Evolutionary conservation across 2,329 filamentous ascomycete species (phyloP), one percentile per base, ranked within the genome.

Genomic region (Scolecobasidium constrictum): DNA sequence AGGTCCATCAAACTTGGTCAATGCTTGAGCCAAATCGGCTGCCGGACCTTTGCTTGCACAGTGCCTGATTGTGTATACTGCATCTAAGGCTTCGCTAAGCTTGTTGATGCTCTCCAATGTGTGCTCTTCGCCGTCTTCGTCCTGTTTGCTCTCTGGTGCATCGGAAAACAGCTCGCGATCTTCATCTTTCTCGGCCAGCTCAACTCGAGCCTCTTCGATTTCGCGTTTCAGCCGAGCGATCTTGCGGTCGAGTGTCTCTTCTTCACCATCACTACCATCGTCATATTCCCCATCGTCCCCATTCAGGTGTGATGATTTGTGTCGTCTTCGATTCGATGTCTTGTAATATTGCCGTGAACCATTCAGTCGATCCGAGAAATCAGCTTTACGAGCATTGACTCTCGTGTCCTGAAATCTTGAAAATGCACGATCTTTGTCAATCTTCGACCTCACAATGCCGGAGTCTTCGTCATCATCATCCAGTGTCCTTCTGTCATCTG

Each of bases 341-440:
- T 78, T 80, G 66, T 95, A 95, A 18, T 86, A 86, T 61, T 83
- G 86, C 48, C 85, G 77, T 15, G 55, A 51, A 60, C 90, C 90
- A 37, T 78, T 78, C 28, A 96, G 79, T 42, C 88, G 81, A 61
- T 95, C 88, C 2, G 88, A 94, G 60, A 95, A 92, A 61, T 95
- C 86, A 18, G 83, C 85, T 17, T 82, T 78, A 40, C 74, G 73
- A 4, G 86, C 81, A 56, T 94, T 83, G 22, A 94, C 77, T 33
- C 77, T 73, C 7, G 83, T 71, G 2, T 84, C 80, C 43, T 81
- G 70, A 58, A 98, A 98, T 35, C 80, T 77, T 22, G 76, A 78
- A 44, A 90, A 81, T 35, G 92, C 92, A 57, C 86, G 75, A 52
- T 85, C 75, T 49, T 86, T 78, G 48, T 83, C 81, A 6, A 96